Evolutionary conservation across 139 green algal genomes (phyloP).

Genomic region (Chlamydomonas incerta): DNA sequence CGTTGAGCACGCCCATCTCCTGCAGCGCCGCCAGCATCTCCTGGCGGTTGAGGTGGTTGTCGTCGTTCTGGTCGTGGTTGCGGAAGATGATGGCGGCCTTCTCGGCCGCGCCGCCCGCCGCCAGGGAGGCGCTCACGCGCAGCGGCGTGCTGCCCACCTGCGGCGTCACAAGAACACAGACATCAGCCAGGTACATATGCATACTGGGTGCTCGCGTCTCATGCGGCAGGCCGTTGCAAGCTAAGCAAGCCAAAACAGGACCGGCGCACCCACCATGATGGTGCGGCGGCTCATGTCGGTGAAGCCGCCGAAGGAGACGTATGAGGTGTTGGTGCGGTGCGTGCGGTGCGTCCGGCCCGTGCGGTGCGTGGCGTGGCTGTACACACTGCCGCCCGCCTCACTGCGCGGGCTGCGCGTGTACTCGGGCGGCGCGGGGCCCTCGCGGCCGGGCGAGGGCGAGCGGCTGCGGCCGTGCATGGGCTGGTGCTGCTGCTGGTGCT

Average conservation of each 20-base stretch:
- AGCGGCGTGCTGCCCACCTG: conserved; percentile 47
- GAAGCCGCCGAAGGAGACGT: conserved; percentile 43
- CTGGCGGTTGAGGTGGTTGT: conserved; percentile 61
- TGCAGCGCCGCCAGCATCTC: conserved; percentile 70
- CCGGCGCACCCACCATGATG: conserved; percentile 28
- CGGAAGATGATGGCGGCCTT: conserved; percentile 72
- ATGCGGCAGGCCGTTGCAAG: too few relatives aligned
- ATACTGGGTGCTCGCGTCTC: too few relatives aligned
- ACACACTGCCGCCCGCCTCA: conserved; percentile 48
- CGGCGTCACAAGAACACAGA: background rate
- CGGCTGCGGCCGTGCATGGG: background rate
- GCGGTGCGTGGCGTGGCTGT: conserved; percentile 51
- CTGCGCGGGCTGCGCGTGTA: conserved; percentile 42
- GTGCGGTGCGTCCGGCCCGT: conserved; percentile 44
- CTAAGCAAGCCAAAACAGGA: too few relatives aligned
- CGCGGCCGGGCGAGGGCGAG: background rate
- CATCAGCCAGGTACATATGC: background rate
- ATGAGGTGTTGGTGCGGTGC: conserved; percentile 38
- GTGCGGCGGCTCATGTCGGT: conserved; percentile 57
- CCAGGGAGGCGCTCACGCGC: conserved; percentile 50
- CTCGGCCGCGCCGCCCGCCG: conserved; percentile 59
- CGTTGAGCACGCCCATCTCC: conserved; percentile 68
- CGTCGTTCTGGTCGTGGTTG: conserved; percentile 64
- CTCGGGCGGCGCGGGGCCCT: conserved; percentile 9
- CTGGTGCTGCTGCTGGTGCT: background rate